Evolutionary conservation across 78 protist genomes (phyloP), one percentile per base, ranked within the genome.

Genomic region (Bodo saltans): DNA sequence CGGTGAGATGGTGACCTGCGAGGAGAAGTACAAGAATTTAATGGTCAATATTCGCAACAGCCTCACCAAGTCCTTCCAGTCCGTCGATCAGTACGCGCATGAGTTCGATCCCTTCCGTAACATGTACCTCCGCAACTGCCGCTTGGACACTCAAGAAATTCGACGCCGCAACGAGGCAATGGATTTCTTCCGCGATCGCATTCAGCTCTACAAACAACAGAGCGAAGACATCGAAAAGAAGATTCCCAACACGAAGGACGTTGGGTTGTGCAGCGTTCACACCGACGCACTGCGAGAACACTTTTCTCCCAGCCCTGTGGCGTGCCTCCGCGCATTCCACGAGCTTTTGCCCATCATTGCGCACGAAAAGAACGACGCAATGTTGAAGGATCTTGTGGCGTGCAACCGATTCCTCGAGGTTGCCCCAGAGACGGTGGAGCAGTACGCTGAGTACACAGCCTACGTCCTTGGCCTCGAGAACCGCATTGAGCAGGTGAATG

Each of bases 331-430:
- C 0, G 60, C 17, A 28, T 26, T 89, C 3, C 83, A 70, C 39
- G 40, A 12, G 29, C n/a, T 74, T n/a, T 71, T 89, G 27, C 92
- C 92, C n/a, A 41, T 2, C 37, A 4, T 89, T 28, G 85, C 89
- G 1, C 0, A 12, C 32, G 39, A 38, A 1, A 37, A 47, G 75
- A 70, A 72, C 72, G 0, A 21, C 25, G 47, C 3, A 32, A 68
- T 80, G 41, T 72, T 78, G 33, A 28, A 25, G 23, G 85, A 76
- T n/a, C 23, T 81, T 29, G 1, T n/a, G 38, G 29, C 53, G 3
- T 67, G 82, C 23, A 3, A 72, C 72, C 53, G 11, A 40, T 0
- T 0, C 1, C 75, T 88, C 30, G 12, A 1, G 12, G 37, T 1
- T 26, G 33, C 60, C 38, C 88, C 87, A 23, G 1, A 21, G 47